Base-by-base conservation (phyloP, 108 stramenopile genomes). In the Fragilaria crotonensis region DNA sequence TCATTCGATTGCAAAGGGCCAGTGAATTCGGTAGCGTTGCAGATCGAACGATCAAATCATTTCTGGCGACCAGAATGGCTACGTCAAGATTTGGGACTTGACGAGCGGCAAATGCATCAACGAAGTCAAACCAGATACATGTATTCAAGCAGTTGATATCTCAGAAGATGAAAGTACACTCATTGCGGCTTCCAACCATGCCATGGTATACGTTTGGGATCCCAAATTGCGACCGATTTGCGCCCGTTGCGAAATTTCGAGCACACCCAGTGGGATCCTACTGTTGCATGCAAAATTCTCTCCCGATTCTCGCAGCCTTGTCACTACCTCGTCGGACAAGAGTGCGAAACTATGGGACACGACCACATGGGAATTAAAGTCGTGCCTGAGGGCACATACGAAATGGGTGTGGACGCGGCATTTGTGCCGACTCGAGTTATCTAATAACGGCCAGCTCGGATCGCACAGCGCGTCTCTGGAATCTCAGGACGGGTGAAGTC, bases 321-420 rank as follows among this genome's bases (percentile, higher is more conserved):
- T 94, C 0, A 99, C 98, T 0, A 96, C 96, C 7, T 76, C 90
- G 22, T 80, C 85, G 3, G 97, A 99, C 66, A 78, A 83, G 41
- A 92, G 94, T 11, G 93, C 92, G 17, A 83, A 89, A 64, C 60
- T 97, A 21, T 97, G 89, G 82, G 81, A 90, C 59, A 84, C 89
- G 7, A 54, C 71, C 0, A 87, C 88, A 14, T 94, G 91, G 87
- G 66, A 81, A 54, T 67, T 91, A 20, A 72, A 79, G 29, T 81
- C 84, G 26, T 80, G 84, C 3, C 66, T 98, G 18, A 48, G 68
- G 3, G 67, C 88, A 30, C 95, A 96, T 63, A 88, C 78, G 27
- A 82, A 92, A 47, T 98, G 97, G 97, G 97, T 98, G 5, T 95
- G 95, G 95, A 98, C 67, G 94, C 95, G 17, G 95, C 79, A 18